Evolutionary conservation across 1,284 basidiomycete genomes (phyloP).

Genomic region (Uromyces viciae-fabae): DNA sequence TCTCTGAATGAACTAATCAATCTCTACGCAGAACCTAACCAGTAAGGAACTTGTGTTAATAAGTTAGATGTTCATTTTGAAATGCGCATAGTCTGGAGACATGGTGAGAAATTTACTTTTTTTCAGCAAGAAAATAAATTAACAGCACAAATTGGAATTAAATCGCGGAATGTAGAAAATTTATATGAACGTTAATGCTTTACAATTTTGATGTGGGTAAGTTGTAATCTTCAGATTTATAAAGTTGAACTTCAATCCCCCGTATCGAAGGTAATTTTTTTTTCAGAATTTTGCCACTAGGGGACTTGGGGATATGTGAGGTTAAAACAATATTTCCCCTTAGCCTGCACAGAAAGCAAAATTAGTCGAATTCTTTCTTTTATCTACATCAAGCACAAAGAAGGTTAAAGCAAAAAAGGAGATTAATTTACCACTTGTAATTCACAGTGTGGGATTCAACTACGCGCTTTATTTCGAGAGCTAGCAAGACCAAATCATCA

Average conservation of each 20-base stretch:
- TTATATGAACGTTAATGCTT: no score
- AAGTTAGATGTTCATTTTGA: no score
- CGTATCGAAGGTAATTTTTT: not conserved
- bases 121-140: no score
- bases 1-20: no score
- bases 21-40: no score
- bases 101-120: no score
- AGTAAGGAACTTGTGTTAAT: no score
- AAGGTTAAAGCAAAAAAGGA: not conserved
- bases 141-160: no score
- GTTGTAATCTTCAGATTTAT: not conserved
- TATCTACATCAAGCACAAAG: not conserved
- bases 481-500: constrained; percentile 35
- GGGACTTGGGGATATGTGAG: constrained; percentile 22
- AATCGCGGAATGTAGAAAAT: no score
- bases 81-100: no score
- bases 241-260: constrained; percentile 5
- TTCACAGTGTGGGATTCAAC: constrained; percentile 51
- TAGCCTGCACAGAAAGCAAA: not conserved
- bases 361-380: not conserved
- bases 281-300: constrained; percentile 21
- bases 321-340: constrained; percentile 19
- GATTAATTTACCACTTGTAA: constrained; percentile 50
- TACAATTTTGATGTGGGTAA: not conserved
- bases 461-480: constrained; percentile 51